Base-by-base conservation (phyloP, 1,284 basidiomycete species). In the Pascua guehoae region DNA sequence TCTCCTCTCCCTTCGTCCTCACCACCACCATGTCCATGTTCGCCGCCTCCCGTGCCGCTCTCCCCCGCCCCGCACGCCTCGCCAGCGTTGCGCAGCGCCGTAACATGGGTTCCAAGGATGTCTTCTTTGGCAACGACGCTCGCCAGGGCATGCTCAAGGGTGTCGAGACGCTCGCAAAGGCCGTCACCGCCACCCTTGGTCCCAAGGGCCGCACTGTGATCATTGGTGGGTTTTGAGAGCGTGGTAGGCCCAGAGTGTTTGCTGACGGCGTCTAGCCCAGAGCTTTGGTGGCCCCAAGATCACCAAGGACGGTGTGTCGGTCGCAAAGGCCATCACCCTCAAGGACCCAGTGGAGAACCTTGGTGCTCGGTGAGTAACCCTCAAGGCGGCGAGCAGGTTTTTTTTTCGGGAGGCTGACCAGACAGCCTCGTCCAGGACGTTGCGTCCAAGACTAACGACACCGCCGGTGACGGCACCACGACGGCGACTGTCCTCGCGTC, bases 341-440 rank as follows among this genome's bases (percentile, higher is more conserved):
- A 88, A 98, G 80, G 93, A 98, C 86, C 96, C 94, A 81, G 97
- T 98, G 70, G 92, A 98, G 83, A 98, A 98, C 83, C 87, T 98
- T 58, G 93, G 95, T 77, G 94, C 95, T 73, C 88, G 92, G 88
- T 92, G 79, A 70, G 87, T 71, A 17, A 39, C 50, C 24, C 24
- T 32, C 24, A 32, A 4, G 24, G 14, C 47, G 24, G 14, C 47
- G 14, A 32, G 51, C 17, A 36, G 40, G 38, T 52, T 38, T 36
- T 54, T 32, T 32, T 32, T 32, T 32, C 43, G 5, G 7, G 16
- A 24, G 36, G 16, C 12, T 36, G 32, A 18, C 16, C 41, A 9
- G 38, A 41, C 63, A 92, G 90, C 66, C 87, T 97, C 60, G 85
- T 97, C 57, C 93, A 96, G 78, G 93, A 97, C 68, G 94, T 97